Percentiles rank a stretch among this genome's conserved stretches.
phyloP scores from a whole-genome alignment of 768 basidiomycete species.

The Austroboletus eburneus region DNA sequence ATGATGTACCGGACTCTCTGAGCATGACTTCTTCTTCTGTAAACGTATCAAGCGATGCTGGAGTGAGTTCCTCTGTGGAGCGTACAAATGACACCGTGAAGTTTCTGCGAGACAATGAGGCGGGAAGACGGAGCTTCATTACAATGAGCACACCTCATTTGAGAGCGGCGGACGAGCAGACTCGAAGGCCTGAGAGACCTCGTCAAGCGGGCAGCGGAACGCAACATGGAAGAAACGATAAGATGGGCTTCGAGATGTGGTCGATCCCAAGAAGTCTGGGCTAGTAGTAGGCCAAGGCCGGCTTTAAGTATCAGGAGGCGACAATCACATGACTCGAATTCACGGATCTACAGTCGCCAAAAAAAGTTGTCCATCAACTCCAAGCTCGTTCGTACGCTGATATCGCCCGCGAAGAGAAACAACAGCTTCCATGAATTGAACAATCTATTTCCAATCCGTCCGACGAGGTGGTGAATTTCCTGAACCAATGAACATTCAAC shows the following conservation, averaged over 20 bases:
- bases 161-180: slow-evolving; percentile 10
- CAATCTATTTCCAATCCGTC: too few species aligned
- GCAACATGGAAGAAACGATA: slow-evolving; percentile 21
- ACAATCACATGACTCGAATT: slow-evolving; percentile 24
- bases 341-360: too few species aligned
- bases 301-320: not conserved
- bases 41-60: slow-evolving; percentile 72
- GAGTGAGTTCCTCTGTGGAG: slow-evolving; percentile 26
- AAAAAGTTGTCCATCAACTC: too few species aligned
- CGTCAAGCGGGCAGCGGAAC: slow-evolving; percentile 16
- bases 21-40: slow-evolving; percentile 96
- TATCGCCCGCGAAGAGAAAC: too few species aligned
- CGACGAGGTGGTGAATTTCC: too few species aligned
- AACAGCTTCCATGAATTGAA: too few species aligned
- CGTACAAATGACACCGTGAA: slow-evolving; percentile 25
- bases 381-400: too few species aligned
- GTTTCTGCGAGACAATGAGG: slow-evolving; percentile 10
- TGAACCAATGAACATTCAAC: too few species aligned
- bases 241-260: too few species aligned
- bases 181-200: slow-evolving; percentile 10
- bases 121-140: not conserved
- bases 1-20: slow-evolving; percentile 69
- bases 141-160: slow-evolving; percentile 16
- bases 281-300: not conserved
- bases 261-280: too few species aligned